Conservation (phyloP, 106 monocot genomes). For the Dendrobium chrysotoxum region DNA sequence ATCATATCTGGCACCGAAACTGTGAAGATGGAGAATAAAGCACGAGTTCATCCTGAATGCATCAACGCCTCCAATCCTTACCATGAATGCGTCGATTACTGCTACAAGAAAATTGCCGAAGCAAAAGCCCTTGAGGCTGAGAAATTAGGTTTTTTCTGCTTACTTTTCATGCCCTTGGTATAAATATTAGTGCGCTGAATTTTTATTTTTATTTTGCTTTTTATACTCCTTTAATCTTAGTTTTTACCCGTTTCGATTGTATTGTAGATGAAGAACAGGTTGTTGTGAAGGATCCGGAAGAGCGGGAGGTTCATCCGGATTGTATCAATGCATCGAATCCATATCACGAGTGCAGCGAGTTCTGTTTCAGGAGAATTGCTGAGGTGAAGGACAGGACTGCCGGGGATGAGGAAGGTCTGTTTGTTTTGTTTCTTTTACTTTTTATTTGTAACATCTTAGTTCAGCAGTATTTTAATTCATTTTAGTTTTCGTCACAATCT, state of each 20-base stretch:
- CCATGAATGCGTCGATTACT: constrained; percentile 23
- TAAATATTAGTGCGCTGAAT: background rate
- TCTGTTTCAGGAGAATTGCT: constrained; percentile 51
- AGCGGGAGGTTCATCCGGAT: constrained; percentile 37
- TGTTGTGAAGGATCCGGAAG: constrained; percentile 10
- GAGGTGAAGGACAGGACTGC: constrained; percentile 20
- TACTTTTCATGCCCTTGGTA: background rate
- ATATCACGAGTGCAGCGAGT: constrained; percentile 50
- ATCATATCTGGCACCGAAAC: too few species aligned
- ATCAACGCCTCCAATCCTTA: constrained; percentile 26
- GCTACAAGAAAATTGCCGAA: constrained; percentile 12
- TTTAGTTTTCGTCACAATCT: background rate
- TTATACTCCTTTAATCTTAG: background rate
- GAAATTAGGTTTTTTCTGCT: constrained; percentile 5
- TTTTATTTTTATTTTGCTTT: constrained; percentile 3
- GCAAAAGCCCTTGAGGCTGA: background rate
- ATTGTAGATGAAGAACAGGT: constrained; percentile 17
- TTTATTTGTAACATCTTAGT: background rate
- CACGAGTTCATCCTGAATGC: constrained; percentile 14
- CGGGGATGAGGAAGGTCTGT: background rate
- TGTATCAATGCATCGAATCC: constrained; percentile 41
- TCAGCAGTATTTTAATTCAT: background rate
- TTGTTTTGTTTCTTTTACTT: constrained; percentile 8
- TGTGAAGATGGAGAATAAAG: constrained; percentile 12
- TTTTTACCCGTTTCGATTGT: background rate